phyloP scores from a whole-genome alignment of 1,284 basidiomycete genomes.

The Pseudomicrostroma phylloplanum region DNA sequence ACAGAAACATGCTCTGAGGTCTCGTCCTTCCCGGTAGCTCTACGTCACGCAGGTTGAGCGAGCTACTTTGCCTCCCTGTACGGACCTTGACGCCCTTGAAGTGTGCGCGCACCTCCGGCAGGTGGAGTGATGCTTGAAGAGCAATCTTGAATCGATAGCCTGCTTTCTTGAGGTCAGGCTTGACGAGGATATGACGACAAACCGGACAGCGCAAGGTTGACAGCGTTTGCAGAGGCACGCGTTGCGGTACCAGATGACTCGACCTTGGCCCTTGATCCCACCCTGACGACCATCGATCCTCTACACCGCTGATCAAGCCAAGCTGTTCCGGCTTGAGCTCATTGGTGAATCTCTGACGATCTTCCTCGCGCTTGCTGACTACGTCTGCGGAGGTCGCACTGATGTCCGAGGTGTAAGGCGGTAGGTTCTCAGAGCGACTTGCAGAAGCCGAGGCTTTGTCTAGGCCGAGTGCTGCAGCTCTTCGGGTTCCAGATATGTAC shows the following conservation, averaged over 20 bases:
- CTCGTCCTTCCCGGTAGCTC: conserved; percentile 5
- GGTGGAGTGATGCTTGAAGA: conserved; percentile 83
- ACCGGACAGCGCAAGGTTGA: conserved; percentile 87
- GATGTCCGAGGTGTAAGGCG: background rate
- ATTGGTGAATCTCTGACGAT: conserved; percentile 17
- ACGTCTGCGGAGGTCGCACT: no score
- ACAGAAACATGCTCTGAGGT: background rate
- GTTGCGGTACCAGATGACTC: conserved; percentile 71
- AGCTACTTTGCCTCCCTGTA: background rate
- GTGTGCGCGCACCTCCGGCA: conserved; percentile 68
- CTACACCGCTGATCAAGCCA: conserved; percentile 59
- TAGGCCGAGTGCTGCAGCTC: background rate
- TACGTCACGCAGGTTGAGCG: background rate
- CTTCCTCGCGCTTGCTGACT: background rate
- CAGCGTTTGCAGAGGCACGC: conserved; percentile 86
- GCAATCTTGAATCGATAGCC: conserved; percentile 94
- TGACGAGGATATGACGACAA: conserved; percentile 93
- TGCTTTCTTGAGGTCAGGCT: conserved; percentile 92
- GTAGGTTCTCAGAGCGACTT: conserved; percentile 4
- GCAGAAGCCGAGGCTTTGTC: background rate
- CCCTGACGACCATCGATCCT: conserved; percentile 71
- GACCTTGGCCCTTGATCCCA: conserved; percentile 57
- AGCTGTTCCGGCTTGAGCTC: conserved; percentile 28
- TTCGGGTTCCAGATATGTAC: conserved; percentile 1
- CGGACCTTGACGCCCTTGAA: conserved; percentile 7